Evolutionary conservation across 495 filamentous ascomycete species (phyloP), one percentile per base, ranked within the genome.

Genomic region (Podospora fimiseda): DNA sequence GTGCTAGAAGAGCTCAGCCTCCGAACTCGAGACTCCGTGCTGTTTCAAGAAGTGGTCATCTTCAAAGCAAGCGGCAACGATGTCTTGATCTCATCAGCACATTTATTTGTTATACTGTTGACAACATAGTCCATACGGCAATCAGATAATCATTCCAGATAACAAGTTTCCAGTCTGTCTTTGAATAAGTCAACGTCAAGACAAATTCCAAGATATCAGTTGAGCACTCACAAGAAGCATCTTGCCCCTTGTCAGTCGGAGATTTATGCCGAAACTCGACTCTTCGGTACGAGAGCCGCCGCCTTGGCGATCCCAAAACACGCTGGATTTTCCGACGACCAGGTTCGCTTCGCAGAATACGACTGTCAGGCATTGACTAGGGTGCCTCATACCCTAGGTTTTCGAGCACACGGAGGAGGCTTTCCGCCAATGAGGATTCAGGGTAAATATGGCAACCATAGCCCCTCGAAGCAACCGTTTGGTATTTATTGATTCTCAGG

Each of bases 341-440:
- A 38, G 30, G 20, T n/a, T 50, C 55, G 22, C 50, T 39, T 46
- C 54, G 43, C 38, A 37, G 51, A 21, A 63, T 60, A 27, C 58
- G 37, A 63, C 60, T 23, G 44, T 47, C 23, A 20, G 37, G 13
- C 3, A 5, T 27, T 41, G 39, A 15, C 51, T 22, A 51, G 41
- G 5, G 33, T 37, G n/a, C 41, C 3, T 53, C 38, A 20, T 46
- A 9, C 42, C 57, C 58, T 56, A 27, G 46, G 43, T 23, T 53
- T 22, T 46, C 15, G 15, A 3, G 30, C 43, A 41, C 37, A 45
- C 24, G 50, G 43, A 50, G 36, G 13, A 6, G 11, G 52, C 19
- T 45, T 63, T 61, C 63, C 63, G 56, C 63, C 63, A 66, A 66
- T 66, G 23, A 49, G 36, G 37, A 27, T 0, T 23, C 30, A 2